Evolutionary conservation across 202 grass and related monocot genomes (phyloP).

Genomic region (Panicum hallii): DNA sequence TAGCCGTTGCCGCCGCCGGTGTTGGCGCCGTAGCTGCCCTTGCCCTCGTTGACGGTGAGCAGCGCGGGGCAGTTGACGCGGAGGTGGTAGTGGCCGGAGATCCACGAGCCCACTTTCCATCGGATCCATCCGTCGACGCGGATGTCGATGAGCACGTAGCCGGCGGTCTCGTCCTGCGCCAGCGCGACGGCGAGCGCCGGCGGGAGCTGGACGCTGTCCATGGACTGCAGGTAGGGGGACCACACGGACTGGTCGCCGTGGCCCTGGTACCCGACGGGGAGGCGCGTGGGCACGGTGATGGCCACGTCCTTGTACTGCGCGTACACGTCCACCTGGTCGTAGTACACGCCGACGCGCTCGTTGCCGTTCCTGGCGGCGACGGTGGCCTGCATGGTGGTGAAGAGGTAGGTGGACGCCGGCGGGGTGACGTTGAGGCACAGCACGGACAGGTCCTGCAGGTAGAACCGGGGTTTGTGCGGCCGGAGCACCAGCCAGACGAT

Average conservation of each 20-base stretch:
- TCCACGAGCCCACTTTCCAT: conserved; percentile 91
- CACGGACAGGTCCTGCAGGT: conserved; percentile 80
- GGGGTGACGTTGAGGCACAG: conserved; percentile 74
- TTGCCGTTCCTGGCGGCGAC: conserved; percentile 62
- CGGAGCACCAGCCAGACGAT: conserved; percentile 69
- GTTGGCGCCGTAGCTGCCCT: conserved; percentile 43
- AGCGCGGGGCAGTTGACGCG: conserved; percentile 78
- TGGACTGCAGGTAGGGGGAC: conserved; percentile 56
- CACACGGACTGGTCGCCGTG: conserved; percentile 59
- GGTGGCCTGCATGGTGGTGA: conserved; percentile 73
- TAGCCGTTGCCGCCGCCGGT: conserved; percentile 20
- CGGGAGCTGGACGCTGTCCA: conserved; percentile 52
- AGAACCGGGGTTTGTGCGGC: conserved; percentile 70
- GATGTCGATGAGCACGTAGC: conserved; percentile 67
- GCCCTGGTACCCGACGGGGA: conserved; percentile 72
- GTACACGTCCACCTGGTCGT: conserved; percentile 69
- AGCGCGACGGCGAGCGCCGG: conserved; percentile 50
- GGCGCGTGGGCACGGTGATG: conserved; percentile 68
- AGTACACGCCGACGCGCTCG: conserved; percentile 70
- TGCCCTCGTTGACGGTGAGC: conserved; percentile 59
- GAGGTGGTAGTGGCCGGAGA: conserved; percentile 76
- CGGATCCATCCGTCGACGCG: conserved; percentile 57
- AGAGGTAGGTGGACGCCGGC: conserved; percentile 54
- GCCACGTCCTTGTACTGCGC: conserved; percentile 64
- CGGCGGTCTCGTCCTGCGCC: conserved; percentile 67